Conservation (phyloP, 1,284 basidiomycete genomes). For the Inonotus obliquus region DNA sequence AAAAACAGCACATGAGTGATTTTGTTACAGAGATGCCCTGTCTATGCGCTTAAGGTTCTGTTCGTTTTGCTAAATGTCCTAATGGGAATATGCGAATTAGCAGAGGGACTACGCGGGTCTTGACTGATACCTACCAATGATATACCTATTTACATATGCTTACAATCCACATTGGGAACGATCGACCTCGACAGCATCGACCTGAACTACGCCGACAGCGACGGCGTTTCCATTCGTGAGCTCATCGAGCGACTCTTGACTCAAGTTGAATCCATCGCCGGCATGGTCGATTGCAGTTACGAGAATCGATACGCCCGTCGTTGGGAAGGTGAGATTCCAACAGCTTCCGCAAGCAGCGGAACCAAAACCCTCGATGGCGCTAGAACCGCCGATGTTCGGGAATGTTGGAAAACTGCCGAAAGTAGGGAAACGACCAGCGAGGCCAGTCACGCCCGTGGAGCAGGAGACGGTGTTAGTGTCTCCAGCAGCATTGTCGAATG, state of each 20-base stretch:
- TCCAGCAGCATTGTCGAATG: conserved; percentile 36
- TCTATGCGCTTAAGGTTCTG: too few species aligned
- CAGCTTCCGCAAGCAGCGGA: conserved; percentile 42
- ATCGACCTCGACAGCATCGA: conserved; percentile 13
- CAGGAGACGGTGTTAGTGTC: conserved; percentile 40
- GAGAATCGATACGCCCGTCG: conserved; percentile 31
- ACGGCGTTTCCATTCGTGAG: conserved; percentile 17
- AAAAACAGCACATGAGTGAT: too few species aligned
- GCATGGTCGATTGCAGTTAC: conserved; percentile 40
- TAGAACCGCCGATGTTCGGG: conserved; percentile 48
- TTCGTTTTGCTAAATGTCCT: too few species aligned
- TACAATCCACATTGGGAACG: conserved; percentile 13
- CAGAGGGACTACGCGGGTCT: background rate
- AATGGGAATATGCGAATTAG: background rate
- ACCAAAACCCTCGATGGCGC: conserved; percentile 37
- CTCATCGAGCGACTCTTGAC: conserved; percentile 20
- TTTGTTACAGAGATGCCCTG: too few species aligned
- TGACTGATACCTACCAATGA: background rate
- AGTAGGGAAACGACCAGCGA: conserved; percentile 40
- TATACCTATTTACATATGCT: too few species aligned
- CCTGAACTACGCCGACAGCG: conserved; percentile 4
- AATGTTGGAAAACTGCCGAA: conserved; percentile 44
- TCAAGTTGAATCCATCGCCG: conserved; percentile 36
- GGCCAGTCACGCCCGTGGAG: conserved; percentile 46
- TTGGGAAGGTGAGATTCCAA: conserved; percentile 38